Evolutionary conservation across 164 flowering plant genomes (phyloP), one percentile per base, ranked within the genome.

Genomic region (Nymphaea colorata): DNA sequence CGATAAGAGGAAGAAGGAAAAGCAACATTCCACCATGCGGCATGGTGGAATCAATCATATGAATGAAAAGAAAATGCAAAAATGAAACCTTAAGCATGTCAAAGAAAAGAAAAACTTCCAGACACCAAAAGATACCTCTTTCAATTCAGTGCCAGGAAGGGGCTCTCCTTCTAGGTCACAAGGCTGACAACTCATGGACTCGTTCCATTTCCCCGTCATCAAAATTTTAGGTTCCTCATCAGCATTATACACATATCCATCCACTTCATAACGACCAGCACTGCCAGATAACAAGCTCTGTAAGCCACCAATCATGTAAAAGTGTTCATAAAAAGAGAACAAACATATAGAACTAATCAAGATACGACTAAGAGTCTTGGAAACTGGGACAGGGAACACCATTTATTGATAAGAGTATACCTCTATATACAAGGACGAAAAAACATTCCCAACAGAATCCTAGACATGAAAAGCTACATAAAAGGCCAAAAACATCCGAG

Each of bases 131-230:
- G 6, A 17, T 3, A 64, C 66, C 66, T 64, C 66, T 1, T 64
- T 64, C 43, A 64, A 12, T 64, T 64, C 66, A 25, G 66, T 64
- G 16, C 17, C 66, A 25, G 66, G 44, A 64, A 64, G 66, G 10
- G 66, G 66, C 66, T 64, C 66, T 5, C 66, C 66, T 64, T 64
- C 66, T 12, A 42, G 5, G 17, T 64, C 66, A 64, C 66, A 64
- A 15, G 3, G 66, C n/a, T 64, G 66, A 64, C 41, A 64, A 64
- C 44, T 41, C 43, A 64, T 42, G 6, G 66, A 41, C 44, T 64
- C 66, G 14, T 64, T 64, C 66, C 66, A 64, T 42, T 64, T 64
- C 44, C 66, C 66, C 18, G 66, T 64, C 44, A 64, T 64, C n/a
- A 64, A 42, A 4, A 64, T 64, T 64, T 64, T 64, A 5, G 66